Base-by-base conservation (phyloP, 805 yeast species). In the Scheffersomyces lignosus region DNA sequence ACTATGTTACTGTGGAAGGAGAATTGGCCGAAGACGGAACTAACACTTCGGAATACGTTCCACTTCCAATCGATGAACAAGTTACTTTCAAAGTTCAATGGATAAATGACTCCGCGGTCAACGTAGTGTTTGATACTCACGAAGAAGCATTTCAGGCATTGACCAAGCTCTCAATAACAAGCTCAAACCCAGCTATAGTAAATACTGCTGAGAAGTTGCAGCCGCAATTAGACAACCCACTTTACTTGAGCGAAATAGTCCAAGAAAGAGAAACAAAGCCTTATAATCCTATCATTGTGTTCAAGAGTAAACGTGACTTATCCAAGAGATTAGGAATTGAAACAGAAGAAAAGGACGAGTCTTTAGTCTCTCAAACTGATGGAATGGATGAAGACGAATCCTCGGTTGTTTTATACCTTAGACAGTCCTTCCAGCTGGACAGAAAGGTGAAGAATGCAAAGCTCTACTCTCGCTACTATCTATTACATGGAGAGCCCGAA, bases 401-500 rank as follows among this genome's bases (percentile, higher is more conserved):
- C 8, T 46, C 65, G 4, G 49, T 66, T 3, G 59, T 56, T 3
- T 53, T 81, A 32, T 47, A 56, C 28, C 62, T 73, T 7, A 66
- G 90, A 40, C 76, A 69, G 45, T 68, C 86, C 8, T 66, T 71
- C 31, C 64, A 58, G 33, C 61, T 73, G 2, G 91, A 83, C 57
- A 64, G 66, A 31, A 83, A 83, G 47, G 73, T 72, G 12, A 66
- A 66, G 37, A 77, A 78, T 41, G 81, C 88, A 7, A 64, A 75
- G 15, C 75, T 68, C 10, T 72, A 71, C 36, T 80, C 87, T 15
- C 58, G 85, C 27, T 83, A 81, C 58, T 83, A 83, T 60, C 62
- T 81, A 39, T 52, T 80, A 13, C 82, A 83, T 46, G 91, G 91
- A 3, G 89, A 81, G 52, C 91, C 89, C 3, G 77, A 78, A 40